Evolutionary conservation across 306 rosid genomes (phyloP).

Genomic region (Phaseolus lunatus): DNA sequence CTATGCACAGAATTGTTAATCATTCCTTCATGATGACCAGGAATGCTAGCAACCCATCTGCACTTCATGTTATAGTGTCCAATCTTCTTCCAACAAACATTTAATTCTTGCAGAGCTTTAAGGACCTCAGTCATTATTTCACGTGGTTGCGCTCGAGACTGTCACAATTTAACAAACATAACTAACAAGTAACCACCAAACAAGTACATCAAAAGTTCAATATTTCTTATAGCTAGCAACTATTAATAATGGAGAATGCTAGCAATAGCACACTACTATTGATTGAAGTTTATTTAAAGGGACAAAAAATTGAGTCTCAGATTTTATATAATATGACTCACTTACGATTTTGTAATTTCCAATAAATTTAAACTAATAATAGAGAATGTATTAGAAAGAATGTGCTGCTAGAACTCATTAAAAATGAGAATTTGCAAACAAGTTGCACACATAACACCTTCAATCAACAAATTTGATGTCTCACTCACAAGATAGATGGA

Average conservation of each 20-base stretch:
- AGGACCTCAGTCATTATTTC: slow-evolving; percentile 93
- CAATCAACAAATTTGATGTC: slow-evolving; percentile 28
- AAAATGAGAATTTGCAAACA: slow-evolving; percentile 5
- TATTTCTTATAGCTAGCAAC: slow-evolving; percentile 2
- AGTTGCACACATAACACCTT: slow-evolving; percentile 1
- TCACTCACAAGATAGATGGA: slow-evolving; percentile 17
- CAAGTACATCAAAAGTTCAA: slow-evolving; percentile 36
- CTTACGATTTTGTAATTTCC: background rate
- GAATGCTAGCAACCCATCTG: slow-evolving; percentile 66
- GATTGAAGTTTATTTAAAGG: background rate
- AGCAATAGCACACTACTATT: background rate
- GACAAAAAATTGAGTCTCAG: background rate
- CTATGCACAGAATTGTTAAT: slow-evolving; percentile 58
- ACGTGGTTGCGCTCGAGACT: slow-evolving; percentile 94
- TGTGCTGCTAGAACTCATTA: background rate
- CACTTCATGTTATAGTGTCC: slow-evolving; percentile 97
- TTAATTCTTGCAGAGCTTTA: slow-evolving; percentile 78
- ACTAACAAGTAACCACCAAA: slow-evolving; percentile 42
- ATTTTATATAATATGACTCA: background rate
- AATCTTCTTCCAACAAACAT: slow-evolving; percentile 87
- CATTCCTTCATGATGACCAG: slow-evolving; percentile 74
- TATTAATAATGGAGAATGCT: background rate
- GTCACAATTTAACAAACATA: slow-evolving; percentile 43
- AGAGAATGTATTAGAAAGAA: background rate
- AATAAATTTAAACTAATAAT: background rate